Evolutionary conservation across 1,284 basidiomycete species (phyloP).

Genomic region (Heterobasidion occidentale): DNA sequence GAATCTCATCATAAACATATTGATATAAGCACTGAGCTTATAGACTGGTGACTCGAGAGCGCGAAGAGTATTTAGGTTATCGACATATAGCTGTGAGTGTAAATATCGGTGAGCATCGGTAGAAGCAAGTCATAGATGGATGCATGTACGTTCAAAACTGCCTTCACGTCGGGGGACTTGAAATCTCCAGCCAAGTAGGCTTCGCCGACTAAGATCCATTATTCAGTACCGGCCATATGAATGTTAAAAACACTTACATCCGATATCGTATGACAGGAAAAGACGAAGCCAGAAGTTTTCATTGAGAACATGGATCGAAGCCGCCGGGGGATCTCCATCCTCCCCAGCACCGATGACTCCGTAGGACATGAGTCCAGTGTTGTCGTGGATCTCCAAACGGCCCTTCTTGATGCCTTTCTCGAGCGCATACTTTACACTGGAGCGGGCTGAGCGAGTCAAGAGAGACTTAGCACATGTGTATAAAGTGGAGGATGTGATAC

Average conservation of each 20-base stretch:
- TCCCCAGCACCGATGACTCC: no score
- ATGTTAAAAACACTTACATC: conserved; percentile 43
- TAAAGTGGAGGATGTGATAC: no score
- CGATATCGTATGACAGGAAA: conserved; percentile 61
- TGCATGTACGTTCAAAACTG: conserved; percentile 65
- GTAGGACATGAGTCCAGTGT: no score
- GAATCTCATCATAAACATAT: conserved; percentile 58
- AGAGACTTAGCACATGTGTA: no score
- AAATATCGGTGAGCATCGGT: conserved; percentile 19
- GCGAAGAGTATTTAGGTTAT: conserved; percentile 63
- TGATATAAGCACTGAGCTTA: conserved; percentile 45
- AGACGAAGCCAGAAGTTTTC: conserved; percentile 78
- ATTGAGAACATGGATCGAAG: conserved; percentile 35
- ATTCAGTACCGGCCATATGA: no score
- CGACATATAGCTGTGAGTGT: neutral
- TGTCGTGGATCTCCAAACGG: no score
- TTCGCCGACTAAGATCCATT: conserved; percentile 61
- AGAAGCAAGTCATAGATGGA: no score
- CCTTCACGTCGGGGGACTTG: conserved; percentile 64
- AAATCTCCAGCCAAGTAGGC: conserved; percentile 83
- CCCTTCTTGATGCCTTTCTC: no score
- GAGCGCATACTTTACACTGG: no score
- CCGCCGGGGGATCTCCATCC: no score
- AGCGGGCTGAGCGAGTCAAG: no score
- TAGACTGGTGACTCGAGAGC: conserved; percentile 71